Evolutionary conservation across 192 early-diverging fungal genomes (phyloP).

Genomic region (Backusella australiensis): DNA sequence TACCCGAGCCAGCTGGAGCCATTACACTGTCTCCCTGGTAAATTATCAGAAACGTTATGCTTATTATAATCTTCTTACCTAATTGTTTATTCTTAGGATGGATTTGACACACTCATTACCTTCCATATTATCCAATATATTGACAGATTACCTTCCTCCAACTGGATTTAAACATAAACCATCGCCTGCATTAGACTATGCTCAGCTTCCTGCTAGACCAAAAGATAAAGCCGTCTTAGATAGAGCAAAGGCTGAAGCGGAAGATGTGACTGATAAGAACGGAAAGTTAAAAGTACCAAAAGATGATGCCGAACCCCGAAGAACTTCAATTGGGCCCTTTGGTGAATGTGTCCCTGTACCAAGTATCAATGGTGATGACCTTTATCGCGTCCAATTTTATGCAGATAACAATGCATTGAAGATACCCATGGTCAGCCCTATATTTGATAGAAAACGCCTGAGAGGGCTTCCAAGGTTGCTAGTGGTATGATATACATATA

Average conservation of each 20-base stretch:
- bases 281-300: neutral
- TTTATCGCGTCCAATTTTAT: conserved; percentile 45
- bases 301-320: neutral
- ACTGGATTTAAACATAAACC: conserved; percentile 41
- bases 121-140: conserved; percentile 28
- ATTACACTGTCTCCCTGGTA: conserved; percentile 66
- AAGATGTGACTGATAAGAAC: neutral
- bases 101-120: conserved; percentile 50
- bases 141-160: conserved; percentile 44
- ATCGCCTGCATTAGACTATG: conserved; percentile 33
- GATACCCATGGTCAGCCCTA: conserved; percentile 45
- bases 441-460: conserved; percentile 33
- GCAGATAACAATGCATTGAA: conserved; percentile 40
- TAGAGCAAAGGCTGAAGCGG: neutral
- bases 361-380: neutral
- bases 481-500: conserved; percentile 33
- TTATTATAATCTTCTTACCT: neutral
- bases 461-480: conserved; percentile 41
- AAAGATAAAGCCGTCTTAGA: neutral
- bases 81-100: conserved; percentile 21
- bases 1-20: conserved; percentile 55
- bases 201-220: conserved; percentile 12
- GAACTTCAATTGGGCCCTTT: conserved; percentile 14
- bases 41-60: neutral
- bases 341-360: neutral